Percentiles rank a stretch among this genome's conserved stretches.
These are phyloP conservation scores for Alternaria ethzedia DNA, from an alignment of 2,329 filamentous ascomycete species.

Conservation along the genomic window DNA sequence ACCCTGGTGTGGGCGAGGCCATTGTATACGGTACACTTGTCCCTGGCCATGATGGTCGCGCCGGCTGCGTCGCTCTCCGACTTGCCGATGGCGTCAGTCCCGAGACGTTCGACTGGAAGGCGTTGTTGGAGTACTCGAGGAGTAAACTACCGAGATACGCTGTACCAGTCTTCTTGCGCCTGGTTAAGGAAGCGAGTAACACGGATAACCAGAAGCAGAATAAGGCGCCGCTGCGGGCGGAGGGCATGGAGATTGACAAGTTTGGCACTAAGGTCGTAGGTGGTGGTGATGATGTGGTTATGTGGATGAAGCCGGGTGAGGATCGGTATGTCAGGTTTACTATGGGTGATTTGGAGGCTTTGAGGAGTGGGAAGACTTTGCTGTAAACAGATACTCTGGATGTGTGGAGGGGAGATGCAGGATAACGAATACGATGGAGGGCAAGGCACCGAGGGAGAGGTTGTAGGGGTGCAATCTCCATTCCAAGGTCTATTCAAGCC, in stretches of 20 bases:
- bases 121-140: slow-evolving; percentile 27
- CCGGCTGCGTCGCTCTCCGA: slow-evolving; percentile 61
- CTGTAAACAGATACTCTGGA: slow-evolving; percentile 1
- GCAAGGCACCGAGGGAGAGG: not conserved
- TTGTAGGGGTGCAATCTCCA: not conserved
- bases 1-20: slow-evolving; percentile 51
- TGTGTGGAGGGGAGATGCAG: not conserved
- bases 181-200: slow-evolving; percentile 63
- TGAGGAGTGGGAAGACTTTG: slow-evolving; percentile 25
- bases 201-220: slow-evolving; percentile 82
- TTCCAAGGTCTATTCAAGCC: not conserved
- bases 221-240: slow-evolving; percentile 70
- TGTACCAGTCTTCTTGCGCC: slow-evolving; percentile 73
- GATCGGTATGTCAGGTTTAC: slow-evolving; percentile 33
- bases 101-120: slow-evolving; percentile 33
- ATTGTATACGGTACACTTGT: slow-evolving; percentile 56
- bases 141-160: slow-evolving; percentile 69
- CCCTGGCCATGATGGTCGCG: slow-evolving; percentile 57
- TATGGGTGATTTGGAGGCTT: slow-evolving; percentile 20
- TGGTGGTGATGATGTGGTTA: slow-evolving; percentile 31
- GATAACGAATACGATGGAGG: not conserved
- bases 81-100: slow-evolving; percentile 54
- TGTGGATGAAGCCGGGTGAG: slow-evolving; percentile 37
- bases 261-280: slow-evolving; percentile 35
- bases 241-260: slow-evolving; percentile 65